A percentile compares a stretch with the other conserved stretches of the same genome.
These are phyloP conservation scores for Apiospora kogelbergensis DNA, from an alignment of 2,329 filamentous ascomycete species.

Conservation along the genomic window DNA sequence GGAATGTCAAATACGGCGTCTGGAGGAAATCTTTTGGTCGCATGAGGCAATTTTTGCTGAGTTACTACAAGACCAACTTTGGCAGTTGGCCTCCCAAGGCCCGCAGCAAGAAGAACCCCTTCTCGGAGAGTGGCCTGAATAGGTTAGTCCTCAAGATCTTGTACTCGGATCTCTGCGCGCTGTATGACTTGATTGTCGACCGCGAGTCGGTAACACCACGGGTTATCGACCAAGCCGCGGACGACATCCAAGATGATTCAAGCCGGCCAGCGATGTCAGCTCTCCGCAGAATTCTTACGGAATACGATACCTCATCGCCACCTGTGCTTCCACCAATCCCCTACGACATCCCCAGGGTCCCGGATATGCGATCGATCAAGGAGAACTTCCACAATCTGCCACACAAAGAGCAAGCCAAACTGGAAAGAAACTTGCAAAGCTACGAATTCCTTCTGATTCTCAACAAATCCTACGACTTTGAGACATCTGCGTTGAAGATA, in stretches of 20 bases:
- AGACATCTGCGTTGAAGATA: constrained; percentile 56
- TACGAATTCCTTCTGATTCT: constrained; percentile 76
- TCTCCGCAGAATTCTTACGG: constrained; percentile 75
- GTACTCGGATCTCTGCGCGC: constrained; percentile 79
- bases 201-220: constrained; percentile 76
- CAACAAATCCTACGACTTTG: constrained; percentile 79
- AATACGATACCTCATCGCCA: constrained; percentile 86
- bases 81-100: constrained; percentile 88
- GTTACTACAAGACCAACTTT: constrained; percentile 61
- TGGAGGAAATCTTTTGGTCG: constrained; percentile 77
- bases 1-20: constrained; percentile 75
- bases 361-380: constrained; percentile 65
- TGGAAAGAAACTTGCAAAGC: constrained; percentile 71
- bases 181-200: constrained; percentile 90
- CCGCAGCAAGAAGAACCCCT: constrained; percentile 85
- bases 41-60: constrained; percentile 72
- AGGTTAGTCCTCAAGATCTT: constrained; percentile 77
- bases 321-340: constrained; percentile 90
- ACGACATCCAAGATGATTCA: constrained; percentile 42
- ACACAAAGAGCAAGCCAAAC: constrained; percentile 72
- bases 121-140: constrained; percentile 84
- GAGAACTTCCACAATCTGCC: constrained; percentile 65
- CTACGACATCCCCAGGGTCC: constrained; percentile 81
- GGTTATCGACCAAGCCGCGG: constrained; percentile 65
- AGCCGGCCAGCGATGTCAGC: constrained; percentile 66